Evolutionary conservation across 2,329 filamentous ascomycete species (phyloP).

Genomic region (Xylariales sp.): DNA sequence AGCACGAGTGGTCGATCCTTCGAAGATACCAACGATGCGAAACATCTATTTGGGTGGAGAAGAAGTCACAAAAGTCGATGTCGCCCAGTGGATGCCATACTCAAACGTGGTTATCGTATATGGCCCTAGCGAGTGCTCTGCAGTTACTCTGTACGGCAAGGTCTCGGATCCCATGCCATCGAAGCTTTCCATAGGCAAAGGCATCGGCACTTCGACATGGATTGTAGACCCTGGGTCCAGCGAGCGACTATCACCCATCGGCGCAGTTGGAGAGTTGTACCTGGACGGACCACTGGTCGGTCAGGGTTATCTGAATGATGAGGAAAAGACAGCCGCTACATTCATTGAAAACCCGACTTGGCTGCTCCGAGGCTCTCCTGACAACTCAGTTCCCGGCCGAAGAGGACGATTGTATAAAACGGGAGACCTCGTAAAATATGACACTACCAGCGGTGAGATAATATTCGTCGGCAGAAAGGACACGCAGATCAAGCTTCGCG

Average conservation of each 20-base stretch:
- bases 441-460: background rate
- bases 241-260: background rate
- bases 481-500: slow-evolving; percentile 5
- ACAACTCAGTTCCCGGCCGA: background rate
- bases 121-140: background rate
- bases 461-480: slow-evolving; percentile 3
- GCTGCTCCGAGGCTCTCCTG: background rate
- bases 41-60: background rate
- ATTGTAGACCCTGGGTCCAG: background rate
- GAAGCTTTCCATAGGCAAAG: background rate
- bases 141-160: background rate
- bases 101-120: background rate
- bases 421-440: slow-evolving; percentile 2
- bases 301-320: slow-evolving; percentile 1
- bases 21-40: background rate
- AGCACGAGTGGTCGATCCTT: background rate
- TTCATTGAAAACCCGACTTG: slow-evolving; percentile 8
- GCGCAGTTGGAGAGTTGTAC: slow-evolving; percentile 1
- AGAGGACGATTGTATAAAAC: slow-evolving; percentile 3
- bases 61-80: no score
- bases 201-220: background rate
- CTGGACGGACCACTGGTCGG: slow-evolving; percentile 3
- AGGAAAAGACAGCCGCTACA: background rate
- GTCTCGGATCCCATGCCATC: background rate
- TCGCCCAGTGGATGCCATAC: background rate